These are phyloP conservation scores for Trifolium pratense DNA, from an alignment of 306 rosid species.

Conservation along the genomic window DNA sequence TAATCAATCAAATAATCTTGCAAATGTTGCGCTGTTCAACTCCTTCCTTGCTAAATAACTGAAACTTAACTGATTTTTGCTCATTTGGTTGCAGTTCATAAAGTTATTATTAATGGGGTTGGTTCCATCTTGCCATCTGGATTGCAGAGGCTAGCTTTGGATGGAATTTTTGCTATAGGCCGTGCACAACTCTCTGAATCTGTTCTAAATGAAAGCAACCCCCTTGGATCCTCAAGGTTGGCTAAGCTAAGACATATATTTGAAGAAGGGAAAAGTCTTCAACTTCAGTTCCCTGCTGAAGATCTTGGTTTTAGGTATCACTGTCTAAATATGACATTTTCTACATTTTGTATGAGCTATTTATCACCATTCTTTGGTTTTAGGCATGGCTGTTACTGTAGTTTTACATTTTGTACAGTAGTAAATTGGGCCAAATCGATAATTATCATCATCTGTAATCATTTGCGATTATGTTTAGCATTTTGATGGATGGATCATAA, in stretches of 20 bases:
- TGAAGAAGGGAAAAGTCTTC: constrained; percentile 96
- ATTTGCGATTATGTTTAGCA: constrained; percentile 17
- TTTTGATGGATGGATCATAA: constrained; percentile 36
- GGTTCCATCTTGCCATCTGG: constrained; percentile 78
- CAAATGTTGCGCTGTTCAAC: constrained; percentile 18
- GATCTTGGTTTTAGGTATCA: constrained; percentile 92
- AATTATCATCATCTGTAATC: no score
- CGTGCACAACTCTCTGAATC: constrained; percentile 79
- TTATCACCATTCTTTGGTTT: constrained; percentile 15
- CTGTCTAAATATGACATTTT: constrained; percentile 36
- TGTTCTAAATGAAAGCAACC: constrained; percentile 75
- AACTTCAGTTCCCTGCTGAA: constrained; percentile 97
- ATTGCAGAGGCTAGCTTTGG: constrained; percentile 75
- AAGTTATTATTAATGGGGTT: constrained; percentile 55
- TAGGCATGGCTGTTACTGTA: constrained; percentile 24
- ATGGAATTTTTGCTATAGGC: constrained; percentile 82
- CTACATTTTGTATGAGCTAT: constrained; percentile 14
- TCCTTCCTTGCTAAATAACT: constrained; percentile 34
- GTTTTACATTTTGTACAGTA: constrained; percentile 12
- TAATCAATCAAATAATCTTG: constrained; percentile 16
- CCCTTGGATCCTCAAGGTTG: constrained; percentile 80
- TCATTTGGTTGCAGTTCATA: constrained; percentile 70
- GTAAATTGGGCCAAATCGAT: constrained; percentile 31
- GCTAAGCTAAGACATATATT: constrained; percentile 75
- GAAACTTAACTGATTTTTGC: constrained; percentile 28